Percentiles rank a stretch among this genome's conserved stretches.
Evolutionary conservation across 805 yeast species (phyloP).

Genomic region (Lachancea thermotolerans): DNA sequence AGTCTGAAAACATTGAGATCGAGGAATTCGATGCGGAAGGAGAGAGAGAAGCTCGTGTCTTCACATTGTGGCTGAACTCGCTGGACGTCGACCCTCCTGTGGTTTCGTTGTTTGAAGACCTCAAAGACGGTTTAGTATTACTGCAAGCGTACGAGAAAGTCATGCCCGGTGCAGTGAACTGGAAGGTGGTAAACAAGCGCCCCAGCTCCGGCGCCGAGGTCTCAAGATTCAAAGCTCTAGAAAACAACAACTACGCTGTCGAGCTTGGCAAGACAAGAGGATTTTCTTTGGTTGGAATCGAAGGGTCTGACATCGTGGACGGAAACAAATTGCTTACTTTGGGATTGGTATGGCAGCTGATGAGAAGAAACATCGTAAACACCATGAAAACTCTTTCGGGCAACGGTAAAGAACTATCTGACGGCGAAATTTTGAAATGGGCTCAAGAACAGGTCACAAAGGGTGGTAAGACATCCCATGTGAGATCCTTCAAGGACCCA

Average conservation of each 20-base stretch:
- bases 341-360: constrained; percentile 96
- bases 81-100: constrained; percentile 95
- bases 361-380: constrained; percentile 89
- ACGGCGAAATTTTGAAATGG: constrained; percentile 86
- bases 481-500: constrained; percentile 82
- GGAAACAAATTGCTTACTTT: constrained; percentile 84
- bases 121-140: constrained; percentile 84
- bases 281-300: constrained; percentile 94
- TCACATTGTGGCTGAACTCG: constrained; percentile 95
- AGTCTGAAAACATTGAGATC: constrained; percentile 82
- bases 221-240: constrained; percentile 89
- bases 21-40: constrained; percentile 99
- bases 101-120: constrained; percentile 83
- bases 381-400: constrained; percentile 70
- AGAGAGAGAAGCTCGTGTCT: constrained; percentile 97
- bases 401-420: constrained; percentile 71
- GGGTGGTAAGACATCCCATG: constrained; percentile 69
- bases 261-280: constrained; percentile 88
- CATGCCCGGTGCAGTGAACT: constrained; percentile 83
- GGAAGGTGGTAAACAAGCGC: constrained; percentile 73
- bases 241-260: constrained; percentile 97
- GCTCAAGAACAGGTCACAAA: constrained; percentile 79
- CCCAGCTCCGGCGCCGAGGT: constrained; percentile 71
- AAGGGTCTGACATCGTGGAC: constrained; percentile 94
- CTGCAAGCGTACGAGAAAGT: constrained; percentile 94